Conservation (phyloP, 371 early-diverging fungal genomes). For the Encephalitozoon hellem region DNA sequence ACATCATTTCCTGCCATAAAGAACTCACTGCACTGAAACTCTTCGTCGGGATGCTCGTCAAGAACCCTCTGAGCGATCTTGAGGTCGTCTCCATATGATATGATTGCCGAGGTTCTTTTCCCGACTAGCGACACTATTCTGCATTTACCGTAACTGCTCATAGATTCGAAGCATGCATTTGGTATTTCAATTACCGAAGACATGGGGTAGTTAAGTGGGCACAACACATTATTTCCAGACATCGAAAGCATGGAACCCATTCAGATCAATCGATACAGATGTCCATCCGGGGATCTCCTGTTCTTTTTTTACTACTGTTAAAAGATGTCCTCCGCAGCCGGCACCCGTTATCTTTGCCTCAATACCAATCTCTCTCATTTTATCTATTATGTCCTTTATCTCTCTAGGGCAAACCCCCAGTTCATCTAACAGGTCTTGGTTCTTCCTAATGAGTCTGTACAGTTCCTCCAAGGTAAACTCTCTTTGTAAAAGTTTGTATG, state of each 20-base stretch:
- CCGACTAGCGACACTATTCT: conserved; percentile 33
- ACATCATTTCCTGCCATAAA: not conserved
- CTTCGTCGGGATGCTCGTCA: conserved; percentile 40
- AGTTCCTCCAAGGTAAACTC: conserved; percentile 14
- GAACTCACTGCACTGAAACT: conserved; percentile 39
- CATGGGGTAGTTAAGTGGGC: not conserved
- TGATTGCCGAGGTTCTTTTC: conserved; percentile 8
- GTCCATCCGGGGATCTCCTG: conserved; percentile 10
- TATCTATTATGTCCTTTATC: conserved; percentile 29
- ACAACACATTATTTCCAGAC: not conserved
- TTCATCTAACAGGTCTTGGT: conserved; percentile 26
- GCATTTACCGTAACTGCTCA: not conserved
- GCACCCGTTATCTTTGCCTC: conserved; percentile 41
- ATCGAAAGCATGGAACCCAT: not conserved
- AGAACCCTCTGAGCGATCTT: conserved; percentile 11
- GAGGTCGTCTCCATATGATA: conserved; percentile 3
- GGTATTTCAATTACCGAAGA: not conserved
- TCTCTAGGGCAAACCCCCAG: conserved; percentile 10
- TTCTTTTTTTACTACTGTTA: conserved; percentile 33
- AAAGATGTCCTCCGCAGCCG: conserved; percentile 36
- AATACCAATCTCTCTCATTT: conserved; percentile 19
- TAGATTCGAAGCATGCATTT: conserved; percentile 6
- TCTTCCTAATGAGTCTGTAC: conserved; percentile 22
- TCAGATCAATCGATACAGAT: conserved; percentile 13
- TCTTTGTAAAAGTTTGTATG: not conserved